Percentiles rank a stretch among this genome's conserved stretches.
Conservation (phyloP, 2,329 filamentous ascomycete species). For the Ophiostoma sp. region DNA sequence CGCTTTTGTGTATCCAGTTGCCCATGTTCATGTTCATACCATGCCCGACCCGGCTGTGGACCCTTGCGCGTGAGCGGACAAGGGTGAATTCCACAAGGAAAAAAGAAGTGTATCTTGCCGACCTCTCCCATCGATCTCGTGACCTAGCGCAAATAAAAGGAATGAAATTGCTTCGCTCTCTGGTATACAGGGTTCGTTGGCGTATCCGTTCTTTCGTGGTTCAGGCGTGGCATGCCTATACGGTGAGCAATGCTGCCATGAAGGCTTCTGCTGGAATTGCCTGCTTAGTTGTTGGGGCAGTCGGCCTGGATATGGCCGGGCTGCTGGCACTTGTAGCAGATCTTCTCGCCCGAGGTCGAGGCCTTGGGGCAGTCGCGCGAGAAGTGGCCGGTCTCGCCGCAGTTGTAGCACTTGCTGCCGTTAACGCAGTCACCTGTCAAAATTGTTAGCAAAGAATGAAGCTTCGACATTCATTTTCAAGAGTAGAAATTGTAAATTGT, state of each 20-base stretch:
- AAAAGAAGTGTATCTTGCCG: conserved; percentile 36
- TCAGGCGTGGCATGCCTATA: conserved; percentile 23
- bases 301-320: conserved; percentile 87
- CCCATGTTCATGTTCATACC: conserved; percentile 35
- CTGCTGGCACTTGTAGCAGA: conserved; percentile 95
- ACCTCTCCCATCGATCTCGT: conserved; percentile 31
- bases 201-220: conserved; percentile 27
- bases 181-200: conserved; percentile 26
- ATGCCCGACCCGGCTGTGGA: conserved; percentile 33
- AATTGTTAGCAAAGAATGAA: background rate
- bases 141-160: conserved; percentile 27
- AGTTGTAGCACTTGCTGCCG: conserved; percentile 99
- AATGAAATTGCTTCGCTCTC: conserved; percentile 22
- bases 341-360: conserved; percentile 81
- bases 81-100: conserved; percentile 33
- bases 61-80: conserved; percentile 33
- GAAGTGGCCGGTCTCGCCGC: conserved; percentile 88
- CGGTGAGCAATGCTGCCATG: conserved; percentile 26
- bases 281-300: conserved; percentile 75
- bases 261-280: background rate
- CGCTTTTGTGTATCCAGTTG: conserved; percentile 37
- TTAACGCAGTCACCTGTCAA: conserved; percentile 81
- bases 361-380: conserved; percentile 96
- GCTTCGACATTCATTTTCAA: too few relatives aligned
- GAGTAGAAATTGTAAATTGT: too few relatives aligned